Percentiles rank a stretch among this genome's conserved stretches.
Conservation (phyloP, 2,329 filamentous ascomycete species). For the Talaromyces albobiverticillius region DNA sequence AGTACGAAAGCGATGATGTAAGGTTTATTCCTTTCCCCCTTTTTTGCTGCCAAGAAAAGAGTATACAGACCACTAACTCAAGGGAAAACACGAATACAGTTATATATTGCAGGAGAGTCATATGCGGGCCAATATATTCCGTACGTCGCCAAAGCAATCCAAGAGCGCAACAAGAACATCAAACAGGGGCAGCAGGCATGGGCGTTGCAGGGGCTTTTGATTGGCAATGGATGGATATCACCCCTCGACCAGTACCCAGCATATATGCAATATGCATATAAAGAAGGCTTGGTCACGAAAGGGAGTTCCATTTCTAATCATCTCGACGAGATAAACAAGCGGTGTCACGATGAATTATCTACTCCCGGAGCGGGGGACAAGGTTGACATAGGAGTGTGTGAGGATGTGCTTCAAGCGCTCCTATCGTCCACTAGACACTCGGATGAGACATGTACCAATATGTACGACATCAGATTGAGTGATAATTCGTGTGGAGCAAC, state of each 20-base stretch:
- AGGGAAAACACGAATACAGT: slow-evolving; percentile 46
- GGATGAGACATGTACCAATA: slow-evolving; percentile 72
- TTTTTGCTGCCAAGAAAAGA: background rate
- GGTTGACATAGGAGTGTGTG: slow-evolving; percentile 71
- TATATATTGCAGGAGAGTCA: slow-evolving; percentile 94
- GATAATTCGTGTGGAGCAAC: slow-evolving; percentile 92
- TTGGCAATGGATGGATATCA: slow-evolving; percentile 97
- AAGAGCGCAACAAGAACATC: slow-evolving; percentile 74
- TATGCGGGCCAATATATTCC: slow-evolving; percentile 97
- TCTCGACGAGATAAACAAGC: slow-evolving; percentile 66
- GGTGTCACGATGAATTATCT: slow-evolving; percentile 63
- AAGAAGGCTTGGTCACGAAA: slow-evolving; percentile 68
- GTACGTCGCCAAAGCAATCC: slow-evolving; percentile 88
- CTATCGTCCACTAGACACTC: slow-evolving; percentile 61
- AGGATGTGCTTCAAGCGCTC: slow-evolving; percentile 71
- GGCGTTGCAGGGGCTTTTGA: slow-evolving; percentile 81
- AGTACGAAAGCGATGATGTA: slow-evolving; percentile 90
- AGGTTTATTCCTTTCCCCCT: slow-evolving; percentile 37
- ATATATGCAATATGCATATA: slow-evolving; percentile 78
- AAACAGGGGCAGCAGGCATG: slow-evolving; percentile 52
- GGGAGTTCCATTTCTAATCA: slow-evolving; percentile 62
- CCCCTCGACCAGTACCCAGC: slow-evolving; percentile 85
- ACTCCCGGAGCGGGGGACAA: slow-evolving; percentile 56
- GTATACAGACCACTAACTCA: too few species aligned
- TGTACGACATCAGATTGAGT: slow-evolving; percentile 86